Conservation (phyloP, 176 grass and related monocot genomes). For the Secale cereale region DNA sequence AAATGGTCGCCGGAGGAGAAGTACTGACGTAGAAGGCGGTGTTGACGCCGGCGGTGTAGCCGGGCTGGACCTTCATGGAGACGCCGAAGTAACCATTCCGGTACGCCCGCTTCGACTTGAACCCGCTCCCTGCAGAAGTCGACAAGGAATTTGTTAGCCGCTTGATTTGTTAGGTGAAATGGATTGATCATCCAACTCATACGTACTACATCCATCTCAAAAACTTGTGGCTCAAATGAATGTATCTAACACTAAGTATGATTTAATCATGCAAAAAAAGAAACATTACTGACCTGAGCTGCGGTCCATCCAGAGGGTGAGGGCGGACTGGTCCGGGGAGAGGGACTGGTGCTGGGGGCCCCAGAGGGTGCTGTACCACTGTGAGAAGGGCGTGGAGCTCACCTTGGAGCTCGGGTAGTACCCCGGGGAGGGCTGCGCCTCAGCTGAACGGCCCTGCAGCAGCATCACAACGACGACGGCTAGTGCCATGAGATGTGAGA, state of each 20-base stretch:
- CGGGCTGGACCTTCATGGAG: constrained; percentile 75
- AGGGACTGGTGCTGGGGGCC: constrained; percentile 70
- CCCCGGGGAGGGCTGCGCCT: constrained; percentile 73
- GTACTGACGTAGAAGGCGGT: constrained; percentile 75
- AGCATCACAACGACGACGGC: background rate
- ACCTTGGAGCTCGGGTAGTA: constrained; percentile 66
- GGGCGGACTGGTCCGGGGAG: constrained; percentile 47
- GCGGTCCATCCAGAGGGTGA: constrained; percentile 68
- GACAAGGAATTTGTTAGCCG: background rate
- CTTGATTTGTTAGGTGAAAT: background rate
- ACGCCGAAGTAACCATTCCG: constrained; percentile 81
- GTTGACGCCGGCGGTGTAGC: constrained; percentile 93
- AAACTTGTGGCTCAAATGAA: too few relatives aligned
- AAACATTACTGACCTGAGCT: constrained; percentile 32
- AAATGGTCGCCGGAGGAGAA: background rate
- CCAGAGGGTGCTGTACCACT: constrained; percentile 64
- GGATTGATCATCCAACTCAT: background rate
- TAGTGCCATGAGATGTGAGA: background rate
- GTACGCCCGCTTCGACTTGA: constrained; percentile 67
- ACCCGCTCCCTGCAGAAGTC: constrained; percentile 59
- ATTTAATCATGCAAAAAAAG: too few relatives aligned
- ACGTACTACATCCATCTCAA: too few relatives aligned
- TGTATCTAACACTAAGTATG: too few relatives aligned
- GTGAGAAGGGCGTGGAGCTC: constrained; percentile 43
- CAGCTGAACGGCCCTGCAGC: background rate